phyloP scores from a whole-genome alignment of 176 grass and related monocot genomes.

The Cocos nucifera region DNA sequence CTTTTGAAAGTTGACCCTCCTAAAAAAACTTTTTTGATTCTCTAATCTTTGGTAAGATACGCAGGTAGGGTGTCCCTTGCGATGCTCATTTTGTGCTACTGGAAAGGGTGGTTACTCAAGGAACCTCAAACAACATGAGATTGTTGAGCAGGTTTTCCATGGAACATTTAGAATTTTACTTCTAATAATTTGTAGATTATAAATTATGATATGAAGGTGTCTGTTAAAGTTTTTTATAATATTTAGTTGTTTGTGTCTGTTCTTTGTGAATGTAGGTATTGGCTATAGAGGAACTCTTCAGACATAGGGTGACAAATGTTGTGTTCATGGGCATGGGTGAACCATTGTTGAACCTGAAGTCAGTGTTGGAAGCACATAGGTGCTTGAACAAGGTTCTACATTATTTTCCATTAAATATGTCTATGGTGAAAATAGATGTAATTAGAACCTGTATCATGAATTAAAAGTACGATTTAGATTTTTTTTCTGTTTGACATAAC shows the following conservation, averaged over 20 bases:
- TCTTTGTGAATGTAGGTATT: conserved; percentile 44
- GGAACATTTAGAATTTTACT: neutral
- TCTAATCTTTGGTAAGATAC: neutral
- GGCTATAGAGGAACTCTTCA: conserved; percentile 76
- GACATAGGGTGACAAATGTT: conserved; percentile 85
- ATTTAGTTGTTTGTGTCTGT: too few species aligned
- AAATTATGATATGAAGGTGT: too few species aligned
- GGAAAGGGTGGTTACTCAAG: conserved; percentile 90
- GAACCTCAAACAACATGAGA: conserved; percentile 73
- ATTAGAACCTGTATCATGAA: too few species aligned
- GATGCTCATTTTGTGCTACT: conserved; percentile 82
- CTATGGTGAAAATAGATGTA: too few species aligned
- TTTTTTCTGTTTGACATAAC: too few species aligned
- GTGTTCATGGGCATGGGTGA: conserved; percentile 99
- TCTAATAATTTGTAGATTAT: neutral
- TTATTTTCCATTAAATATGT: too few species aligned
- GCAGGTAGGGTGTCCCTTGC: conserved; percentile 86
- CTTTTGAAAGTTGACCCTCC: too few species aligned
- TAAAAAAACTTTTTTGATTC: too few species aligned
- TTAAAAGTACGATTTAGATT: too few species aligned
- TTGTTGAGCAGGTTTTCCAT: conserved; percentile 63
- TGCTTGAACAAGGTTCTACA: conserved; percentile 67
- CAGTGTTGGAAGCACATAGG: conserved; percentile 74
- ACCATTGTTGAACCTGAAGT: conserved; percentile 90
- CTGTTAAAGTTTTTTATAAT: too few species aligned